Evolutionary conservation across 192 early-diverging fungal genomes (phyloP), one percentile per base, ranked within the genome.

Genomic region (Dispira simplex): DNA sequence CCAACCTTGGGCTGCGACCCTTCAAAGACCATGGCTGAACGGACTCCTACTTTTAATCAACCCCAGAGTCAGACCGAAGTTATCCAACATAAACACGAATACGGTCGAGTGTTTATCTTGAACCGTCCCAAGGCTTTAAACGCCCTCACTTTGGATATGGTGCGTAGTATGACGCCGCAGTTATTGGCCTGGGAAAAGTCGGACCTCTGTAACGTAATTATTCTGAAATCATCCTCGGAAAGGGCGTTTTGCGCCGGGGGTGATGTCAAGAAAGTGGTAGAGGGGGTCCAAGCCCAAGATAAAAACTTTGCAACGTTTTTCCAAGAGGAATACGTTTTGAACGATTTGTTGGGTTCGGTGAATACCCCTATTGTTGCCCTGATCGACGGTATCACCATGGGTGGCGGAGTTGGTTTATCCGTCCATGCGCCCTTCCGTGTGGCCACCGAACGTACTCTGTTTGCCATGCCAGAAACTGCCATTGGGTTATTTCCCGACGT

Each of bases 401-500:
- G 97, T 46, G 97, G 93, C 44, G 97, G 97, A 62, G 90, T 93
- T 45, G 97, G 97, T 43, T 71, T 99, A 18, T 92, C 92, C 28
- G 87, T 97, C 25, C 95, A 97, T 71, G 92, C 87, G 8, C 86
- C 93, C 26, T 97, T 99, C 81, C 79, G 97, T 28, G 87, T 99
- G 54, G 97, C 93, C 8, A 97, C 92, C 43, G 95, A 99, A 75
- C 83, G 88, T 20, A 92, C 97, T 0, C 65, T 95, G 63, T 95
- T 97, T 73, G 87, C 95, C 46, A 99, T 99, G 93, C 95, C 97
- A 8, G 97, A 99, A 71, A 92, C 92, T 5, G 81, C 79, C 62
- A 99, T 99, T 65, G 97, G 97, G 14, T 80, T 97, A 46, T 93
- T 97, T 68, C 97, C 97, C 13, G 97, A 97, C 68, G 95, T 97